Evolutionary conservation across 2,329 filamentous ascomycete genomes (phyloP), one percentile per base, ranked within the genome.

Genomic region (Hirsutella minnesotensis): DNA sequence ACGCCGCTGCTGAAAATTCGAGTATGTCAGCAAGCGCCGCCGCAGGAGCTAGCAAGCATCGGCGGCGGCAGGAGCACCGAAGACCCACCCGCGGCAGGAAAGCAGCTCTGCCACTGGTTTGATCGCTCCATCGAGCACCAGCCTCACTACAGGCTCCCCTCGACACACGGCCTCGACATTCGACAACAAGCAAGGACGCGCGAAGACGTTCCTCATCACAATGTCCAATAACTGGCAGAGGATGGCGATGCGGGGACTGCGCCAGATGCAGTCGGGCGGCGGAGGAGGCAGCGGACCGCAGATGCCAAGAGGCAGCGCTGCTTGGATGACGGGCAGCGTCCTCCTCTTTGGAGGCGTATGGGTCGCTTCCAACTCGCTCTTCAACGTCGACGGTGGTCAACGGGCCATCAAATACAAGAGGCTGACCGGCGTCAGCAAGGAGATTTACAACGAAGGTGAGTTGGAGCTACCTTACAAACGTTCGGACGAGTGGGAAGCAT

Each of bases 331-430:
- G 24, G 68, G 62, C 36, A 53, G 68, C 18, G 52, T 62, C 16
- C 53, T 76, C 27, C 55, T 75, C 36, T 65, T 64, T 15, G 71
- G 70, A 45, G 74, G 70, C 38, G 61, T 67, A 44, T 58, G 73
- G 53, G 48, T 79, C 51, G 54, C 79, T 50, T 69, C 74, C 54
- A 75, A 79, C 60, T 73, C 78, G 37, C 69, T 83, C 5, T 83
- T 83, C 70, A 83, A 83, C 69, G 92, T 98, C 56, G 92, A 98
- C 60, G 92, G 92, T 81, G 92, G 92, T 69, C 92, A 96, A 67
- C 83, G 92, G 61, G 92, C 92, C 51, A 98, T 98, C 76, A 98
- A 98, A 68, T 98, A 98, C 71, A 88, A 83, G 56, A 83, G 89
- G 63, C 58, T 95, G 66, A 86, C 79, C 57, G 92, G 92, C 72